Evolutionary conservation across 805 yeast species (phyloP), one percentile per base, ranked within the genome.

Genomic region (Candida stauntonica): DNA sequence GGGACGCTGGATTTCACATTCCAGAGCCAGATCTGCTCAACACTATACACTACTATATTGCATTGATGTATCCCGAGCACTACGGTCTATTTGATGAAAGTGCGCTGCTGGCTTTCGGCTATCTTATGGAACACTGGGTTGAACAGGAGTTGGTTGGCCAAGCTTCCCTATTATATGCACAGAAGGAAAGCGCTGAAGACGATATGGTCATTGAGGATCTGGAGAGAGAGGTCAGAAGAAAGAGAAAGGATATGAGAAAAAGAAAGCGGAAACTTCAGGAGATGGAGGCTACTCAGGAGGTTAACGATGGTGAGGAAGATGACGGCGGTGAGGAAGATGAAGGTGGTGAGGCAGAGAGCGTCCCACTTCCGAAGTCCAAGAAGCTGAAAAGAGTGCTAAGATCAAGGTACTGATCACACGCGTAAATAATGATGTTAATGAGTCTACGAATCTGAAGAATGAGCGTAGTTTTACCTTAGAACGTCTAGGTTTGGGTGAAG

Each of bases 111-210:
- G 52, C 63, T 0, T n/a, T 64, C 20, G 68, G 70, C 0, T 44
- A 58, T 17, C 34, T 66, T 8, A 49, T 66, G 15, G 70, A 66
- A 26, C 47, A 61, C 32, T 64, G 68, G 70, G 48, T 63, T 3
- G 55, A 54, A 13, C 65, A 63, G 30, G 14, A 29, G 8, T 17
- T 49, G 2, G 34, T 32, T 6, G 34, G 35, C 7, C 17, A 26
- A 3, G 27, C 38, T 1, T 36, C 36, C 17, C 12, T 29, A 6
- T 5, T 41, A n/a, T 49, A 33, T 34, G 41, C 49, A 2, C 38
- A 42, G 29, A 13, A 19, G 33, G 44, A 49, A 38, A 35, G 34
- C 33, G 27, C 31, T 24, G 37, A 37, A 14, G 21, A 26, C 6
- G 16, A 11, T 17, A 35, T n/a, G 26, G 31, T 18, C 33, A 21